Base-by-base conservation (phyloP, 192 early-diverging fungal species). In the Anaeromyces robustus region DNA sequence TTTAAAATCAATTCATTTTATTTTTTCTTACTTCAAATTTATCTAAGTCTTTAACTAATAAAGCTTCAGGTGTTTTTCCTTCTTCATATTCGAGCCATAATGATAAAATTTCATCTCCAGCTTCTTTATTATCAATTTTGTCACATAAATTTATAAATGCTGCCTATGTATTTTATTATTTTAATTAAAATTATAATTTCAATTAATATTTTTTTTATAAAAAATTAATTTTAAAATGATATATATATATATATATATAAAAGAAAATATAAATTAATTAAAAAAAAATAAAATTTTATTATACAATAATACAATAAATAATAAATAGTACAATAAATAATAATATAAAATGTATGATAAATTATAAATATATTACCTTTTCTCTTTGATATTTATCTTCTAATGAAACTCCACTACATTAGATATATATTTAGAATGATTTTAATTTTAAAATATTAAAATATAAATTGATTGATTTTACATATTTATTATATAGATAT, bases 1-100 rank as follows among this genome's bases (percentile, higher is more conserved):
- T 39, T 80, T 16, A 37, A 30, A 80, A 12, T 30, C 78, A 59
- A 59, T n/a, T n/a, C n/a, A n/a, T n/a, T n/a, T n/a, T n/a, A 85
- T 96, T 95, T 77, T 95, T 87, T 81, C 95, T 94, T 95, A 98
- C 95, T 85, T 98, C 96, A 90, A 95, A 98, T 84, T 98, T 98
- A 86, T 98, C 96, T 82, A 98, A 84, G 83, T 98, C 95, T 77
- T 96, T 95, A 43, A 95, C 94, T 30, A 96, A 82, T 18, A 90
- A 83, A 0, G 96, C 94, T 81, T 98, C 96, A 2, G 83, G 82
- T 4, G 94, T 94, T 28, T 79, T 77, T 12, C 86, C 89, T 13
- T 92, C 88, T 83, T 98, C 96, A 81, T 96, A 98, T 81, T 98
- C 96, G 30, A 84, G 79, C 96, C 95, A 98, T 77, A 98, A 81